These are phyloP conservation scores for Gossypium armourianum DNA, from an alignment of 441 rosid genomes.

Conservation along the genomic window DNA sequence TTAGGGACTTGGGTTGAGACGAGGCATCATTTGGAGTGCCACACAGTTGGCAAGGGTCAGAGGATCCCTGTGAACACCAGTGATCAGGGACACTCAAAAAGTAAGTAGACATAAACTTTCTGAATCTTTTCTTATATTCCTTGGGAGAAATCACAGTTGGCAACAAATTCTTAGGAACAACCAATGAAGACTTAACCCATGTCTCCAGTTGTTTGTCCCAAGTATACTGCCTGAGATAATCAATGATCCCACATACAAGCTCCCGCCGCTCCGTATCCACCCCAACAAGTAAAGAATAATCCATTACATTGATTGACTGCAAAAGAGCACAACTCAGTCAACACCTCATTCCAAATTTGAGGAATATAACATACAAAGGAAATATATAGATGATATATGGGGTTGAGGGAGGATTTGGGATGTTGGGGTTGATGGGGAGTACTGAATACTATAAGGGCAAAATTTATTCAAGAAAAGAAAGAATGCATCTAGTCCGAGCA, in stretches of 20 bases:
- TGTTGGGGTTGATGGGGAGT: neutral
- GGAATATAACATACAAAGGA: neutral
- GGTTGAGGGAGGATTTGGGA: too few relatives aligned
- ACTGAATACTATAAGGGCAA: neutral
- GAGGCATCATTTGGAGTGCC: constrained; percentile 20
- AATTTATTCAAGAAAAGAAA: neutral
- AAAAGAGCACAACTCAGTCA: constrained; percentile 3
- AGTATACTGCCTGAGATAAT: constrained; percentile 87
- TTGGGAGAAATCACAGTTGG: constrained; percentile 86
- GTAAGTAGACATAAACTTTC: constrained; percentile 74
- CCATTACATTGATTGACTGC: constrained; percentile 90
- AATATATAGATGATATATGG: neutral
- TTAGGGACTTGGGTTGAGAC: constrained; percentile 15
- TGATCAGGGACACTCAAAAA: constrained; percentile 78
- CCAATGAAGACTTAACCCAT: constrained; percentile 89
- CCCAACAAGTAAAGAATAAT: constrained; percentile 83
- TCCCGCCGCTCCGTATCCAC: constrained; percentile 54
- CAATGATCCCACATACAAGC: constrained; percentile 93
- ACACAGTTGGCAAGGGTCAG: constrained; percentile 36
- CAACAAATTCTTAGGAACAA: constrained; percentile 61
- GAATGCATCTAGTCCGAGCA: neutral
- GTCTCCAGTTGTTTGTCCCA: constrained; percentile 96
- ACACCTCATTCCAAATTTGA: neutral
- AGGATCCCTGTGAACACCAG: constrained; percentile 55
- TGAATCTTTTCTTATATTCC: constrained; percentile 85